Base-by-base conservation (phyloP, 257 asterid genomes). In the Nicotiana tabacum region DNA sequence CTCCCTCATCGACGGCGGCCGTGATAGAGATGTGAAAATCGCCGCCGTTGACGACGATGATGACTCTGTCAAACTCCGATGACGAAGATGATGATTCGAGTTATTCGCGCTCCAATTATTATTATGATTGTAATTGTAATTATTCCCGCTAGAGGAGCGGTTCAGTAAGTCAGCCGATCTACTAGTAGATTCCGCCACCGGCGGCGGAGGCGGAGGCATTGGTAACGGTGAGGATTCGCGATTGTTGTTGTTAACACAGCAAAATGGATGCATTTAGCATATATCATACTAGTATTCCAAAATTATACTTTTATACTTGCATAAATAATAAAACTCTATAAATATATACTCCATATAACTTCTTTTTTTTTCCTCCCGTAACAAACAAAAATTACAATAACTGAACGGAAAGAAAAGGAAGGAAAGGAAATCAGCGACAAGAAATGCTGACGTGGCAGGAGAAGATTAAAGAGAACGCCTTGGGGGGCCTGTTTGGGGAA, bases 251-350 rank as follows among this genome's bases (percentile, higher is more conserved):
- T 86, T 83, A 84, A 84, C 82, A 81, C 94, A 91, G 85, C 93
- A 91, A 77, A 91, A 90, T 1, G 93, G 85, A 88, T 85, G 92
- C 93, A 92, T 90, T 43, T 43, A 81, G 76, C 66, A 24, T 83
- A 58, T 64, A 58, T 64, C 81, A 72, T 68, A 27, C 29, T 27
- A 32, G n/a, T 43, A 43, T 57, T 55, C 29, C 3, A 62, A 27
- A n/a, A 60, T 35, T 43, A 18, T 24, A 70, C 61, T 72, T 72
- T 24, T 24, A 55, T 55, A 15, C 24, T 12, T 65, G 16, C 43
- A 29, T 65, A 30, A 12, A 15, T 9, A 12, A 29, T 9, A 21
- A 16, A 62, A 24, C n/a, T 21, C n/a, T 12, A 43, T 39, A 12
- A 16, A 55, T 74, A 37, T 76, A 46, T 32, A 13, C 29, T 37